Evolutionary conservation across 306 rosid species (phyloP).

Genomic region (Casuarina cunninghamiana): DNA sequence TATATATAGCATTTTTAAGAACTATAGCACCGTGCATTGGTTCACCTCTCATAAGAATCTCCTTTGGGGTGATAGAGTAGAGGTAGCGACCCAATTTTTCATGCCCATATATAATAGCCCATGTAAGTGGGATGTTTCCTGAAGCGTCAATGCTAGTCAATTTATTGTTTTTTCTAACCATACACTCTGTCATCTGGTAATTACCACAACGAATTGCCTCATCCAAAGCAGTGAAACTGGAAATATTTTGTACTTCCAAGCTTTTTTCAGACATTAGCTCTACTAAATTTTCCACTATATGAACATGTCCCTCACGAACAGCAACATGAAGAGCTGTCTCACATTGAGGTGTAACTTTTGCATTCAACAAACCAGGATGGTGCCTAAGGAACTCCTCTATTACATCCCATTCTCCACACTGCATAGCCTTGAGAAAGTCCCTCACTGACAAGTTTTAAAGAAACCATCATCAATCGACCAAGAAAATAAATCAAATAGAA

Average conservation of each 20-base stretch:
- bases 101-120: not conserved
- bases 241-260: not conserved
- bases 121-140: not conserved
- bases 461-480: too few relatives aligned
- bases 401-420: not conserved
- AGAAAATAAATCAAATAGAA: too few relatives aligned
- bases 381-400: not conserved
- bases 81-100: not conserved
- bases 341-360: rapidly evolving
- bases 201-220: not conserved
- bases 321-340: constrained; percentile 9
- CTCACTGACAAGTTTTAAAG: not conserved
- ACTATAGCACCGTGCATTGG: not conserved
- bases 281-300: not conserved
- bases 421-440: not conserved
- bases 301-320: not conserved
- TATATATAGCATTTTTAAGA: not conserved
- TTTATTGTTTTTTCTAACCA: not conserved
- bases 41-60: not conserved
- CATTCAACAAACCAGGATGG: not conserved
- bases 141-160: not conserved
- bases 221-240: not conserved
- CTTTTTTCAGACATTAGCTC: not conserved
- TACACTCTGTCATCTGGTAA: not conserved
- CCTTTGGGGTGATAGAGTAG: not conserved